A percentile compares a stretch with the other conserved stretches of the same genome.
Evolutionary conservation across 768 basidiomycete species (phyloP).

Genomic region (Pisolithus orientalis): DNA sequence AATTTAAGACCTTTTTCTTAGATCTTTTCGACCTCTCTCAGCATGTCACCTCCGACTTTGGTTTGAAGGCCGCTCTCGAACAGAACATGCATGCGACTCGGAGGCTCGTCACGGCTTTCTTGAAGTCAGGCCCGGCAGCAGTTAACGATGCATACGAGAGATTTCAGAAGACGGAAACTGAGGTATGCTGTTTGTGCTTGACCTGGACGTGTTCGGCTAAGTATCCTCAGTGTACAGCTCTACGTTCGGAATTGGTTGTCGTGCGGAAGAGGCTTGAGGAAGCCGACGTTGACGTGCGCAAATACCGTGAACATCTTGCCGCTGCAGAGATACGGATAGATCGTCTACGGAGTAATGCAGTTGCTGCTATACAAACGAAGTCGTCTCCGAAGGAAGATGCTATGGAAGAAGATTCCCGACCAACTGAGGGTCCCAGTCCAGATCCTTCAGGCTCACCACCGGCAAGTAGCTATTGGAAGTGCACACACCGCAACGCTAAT

Average conservation of each 20-base stretch:
- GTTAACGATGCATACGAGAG: constrained; percentile 37
- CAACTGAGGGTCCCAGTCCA: constrained; percentile 39
- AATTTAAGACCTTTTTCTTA: constrained; percentile 4
- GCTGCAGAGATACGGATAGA: constrained; percentile 58
- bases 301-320: constrained; percentile 45
- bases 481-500: constrained; percentile 30
- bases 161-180: constrained; percentile 50
- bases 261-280: constrained; percentile 46
- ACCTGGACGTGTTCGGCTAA: constrained; percentile 4
- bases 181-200: constrained; percentile 37
- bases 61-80: constrained; percentile 38
- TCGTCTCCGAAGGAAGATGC: constrained; percentile 28
- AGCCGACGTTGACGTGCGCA: constrained; percentile 40
- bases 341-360: constrained; percentile 49
- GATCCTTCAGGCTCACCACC: constrained; percentile 55
- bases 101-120: constrained; percentile 52
- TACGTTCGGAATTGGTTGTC: constrained; percentile 53
- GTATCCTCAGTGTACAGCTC: constrained; percentile 42
- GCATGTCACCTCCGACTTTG: constrained; percentile 24
- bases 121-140: constrained; percentile 29
- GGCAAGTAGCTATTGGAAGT: constrained; percentile 55
- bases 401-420: constrained; percentile 23
- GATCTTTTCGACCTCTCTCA: constrained; percentile 28
- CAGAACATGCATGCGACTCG: constrained; percentile 54
- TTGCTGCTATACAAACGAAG: constrained; percentile 40